These are phyloP conservation scores for Suillus occidentalis DNA, from an alignment of 768 basidiomycete species.

Conservation along the genomic window DNA sequence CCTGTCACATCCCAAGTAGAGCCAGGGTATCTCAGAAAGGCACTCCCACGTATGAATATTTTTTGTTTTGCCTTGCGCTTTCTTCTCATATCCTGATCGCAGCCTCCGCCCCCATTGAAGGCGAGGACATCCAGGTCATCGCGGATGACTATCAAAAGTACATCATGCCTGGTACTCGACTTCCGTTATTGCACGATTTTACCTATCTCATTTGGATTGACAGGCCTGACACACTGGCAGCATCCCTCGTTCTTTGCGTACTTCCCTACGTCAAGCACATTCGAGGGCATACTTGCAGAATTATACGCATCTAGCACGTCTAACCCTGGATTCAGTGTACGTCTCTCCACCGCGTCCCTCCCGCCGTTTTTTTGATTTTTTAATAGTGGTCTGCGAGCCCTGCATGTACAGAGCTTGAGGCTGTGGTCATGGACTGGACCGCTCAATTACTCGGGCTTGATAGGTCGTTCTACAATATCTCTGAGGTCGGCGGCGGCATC, in stretches of 20 bases:
- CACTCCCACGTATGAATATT: slow-evolving; percentile 56
- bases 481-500: slow-evolving; percentile 75
- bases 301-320: slow-evolving; percentile 70
- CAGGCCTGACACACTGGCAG: slow-evolving; percentile 89
- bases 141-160: slow-evolving; percentile 76
- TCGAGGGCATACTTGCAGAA: slow-evolving; percentile 83
- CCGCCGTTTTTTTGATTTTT: background rate
- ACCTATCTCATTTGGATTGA: background rate
- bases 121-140: slow-evolving; percentile 75
- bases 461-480: slow-evolving; percentile 60
- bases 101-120: slow-evolving; percentile 62
- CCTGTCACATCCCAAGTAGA: slow-evolving; percentile 75
- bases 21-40: slow-evolving; percentile 79
- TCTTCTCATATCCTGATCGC: slow-evolving; percentile 1
- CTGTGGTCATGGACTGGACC: slow-evolving; percentile 88
- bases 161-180: slow-evolving; percentile 72
- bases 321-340: slow-evolving; percentile 89
- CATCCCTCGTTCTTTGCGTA: slow-evolving; percentile 90
- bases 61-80: background rate
- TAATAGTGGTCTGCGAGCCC: slow-evolving; percentile 84
- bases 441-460: slow-evolving; percentile 78
- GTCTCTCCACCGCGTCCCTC: slow-evolving; percentile 17
- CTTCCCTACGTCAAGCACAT: slow-evolving; percentile 77
- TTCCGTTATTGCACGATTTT: background rate
- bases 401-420: slow-evolving; percentile 89